Base-by-base conservation (phyloP, 2,329 filamentous ascomycete genomes). In the Aureobasidium sp. region DNA sequence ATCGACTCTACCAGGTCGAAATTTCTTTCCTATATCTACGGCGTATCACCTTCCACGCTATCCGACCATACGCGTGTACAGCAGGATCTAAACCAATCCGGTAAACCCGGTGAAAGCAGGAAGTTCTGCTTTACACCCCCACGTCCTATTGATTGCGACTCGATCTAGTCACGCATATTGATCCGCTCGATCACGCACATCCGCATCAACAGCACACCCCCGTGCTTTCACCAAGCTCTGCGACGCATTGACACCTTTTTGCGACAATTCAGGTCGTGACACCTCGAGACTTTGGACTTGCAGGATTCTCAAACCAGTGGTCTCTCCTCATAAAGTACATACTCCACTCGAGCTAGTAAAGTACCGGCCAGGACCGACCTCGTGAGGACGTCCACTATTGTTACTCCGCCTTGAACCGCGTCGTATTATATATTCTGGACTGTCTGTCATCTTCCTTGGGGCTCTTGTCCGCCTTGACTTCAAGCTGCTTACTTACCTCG, bases 171-270 rank as follows among this genome's bases (percentile, higher is more conserved):
- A 59, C 57, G 57, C 57, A 59, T 59, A 59, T 50, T 59, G 44
- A 59, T 48, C 55, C 21, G 32, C 55, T 47, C 42, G 55, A 48
- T 59, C 55, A 59, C 55, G 55, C 55, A 47, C 55, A 47, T 48
- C 44, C 32, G 45, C 39, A 58, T 37, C 10, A 37, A 14, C 53
- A 39, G 42, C 54, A 30, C 25, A 37, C 54, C 32, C 54, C 30
- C 53, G 41, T 30, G 53, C 39, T 57, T 57, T 45, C 30, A n/a
- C 36, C 53, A 45, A 41, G n/a, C 14, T 57, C 53, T 45, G 27
- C 32, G 14, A 39, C 27, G 54, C 41, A 58, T 47, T 58, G 54
- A 48, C 41, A 37, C 54, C 4, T 36, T 6, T 57, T 10, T 57
- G 39, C 41, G 53, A 57, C 53, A 57, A 27, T 42, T 36, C 25